phyloP scores from a whole-genome alignment of 73 alveolate genomes.

The Durusdinium trenchii region DNA sequence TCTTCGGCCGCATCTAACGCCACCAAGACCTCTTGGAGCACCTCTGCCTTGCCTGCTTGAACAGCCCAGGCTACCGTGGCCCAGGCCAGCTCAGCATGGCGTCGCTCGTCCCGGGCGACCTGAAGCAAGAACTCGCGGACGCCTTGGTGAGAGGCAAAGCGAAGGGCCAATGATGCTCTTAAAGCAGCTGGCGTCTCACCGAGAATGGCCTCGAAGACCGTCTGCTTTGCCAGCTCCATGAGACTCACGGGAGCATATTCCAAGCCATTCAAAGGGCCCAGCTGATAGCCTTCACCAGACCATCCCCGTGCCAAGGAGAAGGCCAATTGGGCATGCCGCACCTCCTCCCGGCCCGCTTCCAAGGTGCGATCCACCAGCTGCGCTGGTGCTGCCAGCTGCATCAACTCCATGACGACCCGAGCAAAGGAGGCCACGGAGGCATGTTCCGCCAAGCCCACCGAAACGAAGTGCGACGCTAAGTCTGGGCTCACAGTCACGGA shows the following conservation, averaged over 20 bases:
- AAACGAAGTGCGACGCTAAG: not conserved
- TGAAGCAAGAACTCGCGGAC: not conserved
- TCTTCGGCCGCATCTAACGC: not conserved
- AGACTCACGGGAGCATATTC: not conserved
- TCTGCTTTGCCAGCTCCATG: not conserved
- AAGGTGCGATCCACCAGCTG: not conserved
- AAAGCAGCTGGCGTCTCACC: conserved; percentile 4
- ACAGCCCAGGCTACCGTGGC: conserved; percentile 9
- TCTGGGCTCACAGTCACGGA: too few species aligned
- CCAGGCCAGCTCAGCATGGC: conserved; percentile 36
- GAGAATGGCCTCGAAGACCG: not conserved
- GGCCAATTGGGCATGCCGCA: conserved; percentile 23
- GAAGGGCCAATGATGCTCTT: not conserved
- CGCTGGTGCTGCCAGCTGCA: not conserved
- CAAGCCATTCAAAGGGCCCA: not conserved
- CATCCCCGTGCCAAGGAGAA: not conserved
- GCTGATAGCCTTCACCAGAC: not conserved
- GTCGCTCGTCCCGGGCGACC: conserved; percentile 13
- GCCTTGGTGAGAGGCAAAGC: not conserved
- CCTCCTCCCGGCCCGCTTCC: not conserved
- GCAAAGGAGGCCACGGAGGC: not conserved
- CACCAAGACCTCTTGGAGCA: not conserved
- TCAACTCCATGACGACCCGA: conserved; percentile 3
- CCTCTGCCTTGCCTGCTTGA: not conserved
- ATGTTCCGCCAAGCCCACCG: not conserved